Percentiles rank a stretch among this genome's conserved stretches.
Conservation (phyloP, 1,284 basidiomycete genomes). For the Ceratobasidium sp. region DNA sequence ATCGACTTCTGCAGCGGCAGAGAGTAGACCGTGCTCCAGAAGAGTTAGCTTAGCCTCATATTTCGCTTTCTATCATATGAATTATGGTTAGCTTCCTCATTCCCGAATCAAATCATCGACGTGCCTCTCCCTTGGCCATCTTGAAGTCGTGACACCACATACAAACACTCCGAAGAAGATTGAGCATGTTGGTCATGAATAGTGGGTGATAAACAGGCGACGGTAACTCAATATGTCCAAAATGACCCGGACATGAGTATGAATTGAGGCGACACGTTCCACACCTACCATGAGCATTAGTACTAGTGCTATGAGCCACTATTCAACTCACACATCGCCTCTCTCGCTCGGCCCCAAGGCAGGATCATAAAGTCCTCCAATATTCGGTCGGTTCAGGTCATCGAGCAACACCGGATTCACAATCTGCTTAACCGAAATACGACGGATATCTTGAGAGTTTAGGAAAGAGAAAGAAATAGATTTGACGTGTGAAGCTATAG, state of each 20-base stretch:
- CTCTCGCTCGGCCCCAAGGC: slow-evolving; percentile 91
- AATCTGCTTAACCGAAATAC: slow-evolving; percentile 97
- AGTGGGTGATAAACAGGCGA: slow-evolving; percentile 96
- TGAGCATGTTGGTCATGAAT: slow-evolving; percentile 94
- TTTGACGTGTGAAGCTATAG: slow-evolving; percentile 85
- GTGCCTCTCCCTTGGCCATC: slow-evolving; percentile 78
- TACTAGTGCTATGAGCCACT: background rate
- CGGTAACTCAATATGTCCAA: slow-evolving; percentile 98
- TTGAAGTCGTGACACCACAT: slow-evolving; percentile 97
- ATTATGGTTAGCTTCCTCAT: background rate
- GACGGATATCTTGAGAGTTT: slow-evolving; percentile 88
- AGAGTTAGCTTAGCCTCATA: slow-evolving; percentile 90
- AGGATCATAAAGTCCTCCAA: slow-evolving; percentile 95
- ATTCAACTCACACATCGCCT: slow-evolving; percentile 77
- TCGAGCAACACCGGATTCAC: slow-evolving; percentile 94
- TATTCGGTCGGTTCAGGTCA: slow-evolving; percentile 91
- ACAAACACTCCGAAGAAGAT: slow-evolving; percentile 89
- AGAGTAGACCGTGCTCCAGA: slow-evolving; percentile 89
- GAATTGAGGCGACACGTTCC: slow-evolving; percentile 92
- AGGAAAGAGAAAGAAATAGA: slow-evolving; percentile 96
- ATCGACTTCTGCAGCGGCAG: slow-evolving; percentile 83
- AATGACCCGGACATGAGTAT: slow-evolving; percentile 97
- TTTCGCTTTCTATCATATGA: slow-evolving; percentile 74
- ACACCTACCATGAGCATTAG: slow-evolving; percentile 71
- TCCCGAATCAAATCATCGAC: slow-evolving; percentile 55